These are phyloP conservation scores for Beauveria scarabaeidicola DNA, from an alignment of 2,329 filamentous ascomycete genomes.

Conservation along the genomic window DNA sequence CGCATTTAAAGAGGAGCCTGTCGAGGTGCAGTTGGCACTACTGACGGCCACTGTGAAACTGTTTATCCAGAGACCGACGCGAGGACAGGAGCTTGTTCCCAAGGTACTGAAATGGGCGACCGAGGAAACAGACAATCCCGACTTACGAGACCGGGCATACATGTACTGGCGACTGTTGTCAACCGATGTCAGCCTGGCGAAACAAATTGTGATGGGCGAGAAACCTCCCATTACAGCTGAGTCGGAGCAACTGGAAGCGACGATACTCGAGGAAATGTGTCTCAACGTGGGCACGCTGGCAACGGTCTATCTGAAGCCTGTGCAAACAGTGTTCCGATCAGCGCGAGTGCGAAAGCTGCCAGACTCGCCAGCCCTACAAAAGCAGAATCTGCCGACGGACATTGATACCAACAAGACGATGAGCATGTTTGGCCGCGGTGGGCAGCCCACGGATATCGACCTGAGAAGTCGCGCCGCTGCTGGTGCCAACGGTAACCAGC, in stretches of 20 bases:
- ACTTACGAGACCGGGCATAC: slow-evolving; percentile 89
- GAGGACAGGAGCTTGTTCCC: slow-evolving; percentile 86
- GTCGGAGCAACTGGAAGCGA: slow-evolving; percentile 84
- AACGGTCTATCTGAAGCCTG: slow-evolving; percentile 95
- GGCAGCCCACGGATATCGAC: slow-evolving; percentile 43
- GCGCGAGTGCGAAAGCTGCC: slow-evolving; percentile 71
- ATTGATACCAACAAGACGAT: slow-evolving; percentile 51
- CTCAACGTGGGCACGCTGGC: slow-evolving; percentile 92
- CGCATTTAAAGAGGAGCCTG: slow-evolving; percentile 85
- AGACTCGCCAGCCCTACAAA: slow-evolving; percentile 81
- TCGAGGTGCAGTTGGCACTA: slow-evolving; percentile 90
- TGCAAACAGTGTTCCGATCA: slow-evolving; percentile 90
- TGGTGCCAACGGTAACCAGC: slow-evolving; percentile 39
- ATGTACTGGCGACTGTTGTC: slow-evolving; percentile 99
- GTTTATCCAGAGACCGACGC: slow-evolving; percentile 93
- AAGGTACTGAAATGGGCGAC: slow-evolving; percentile 97
- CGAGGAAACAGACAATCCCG: slow-evolving; percentile 97
- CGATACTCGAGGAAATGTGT: slow-evolving; percentile 93
- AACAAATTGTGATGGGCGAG: slow-evolving; percentile 88
- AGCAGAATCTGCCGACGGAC: slow-evolving; percentile 48
- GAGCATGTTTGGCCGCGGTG: slow-evolving; percentile 47
- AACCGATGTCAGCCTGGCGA: slow-evolving; percentile 80
- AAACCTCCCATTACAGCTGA: slow-evolving; percentile 96
- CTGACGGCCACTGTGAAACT: slow-evolving; percentile 95
- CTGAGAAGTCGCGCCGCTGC: slow-evolving; percentile 27